Conservation (phyloP, 176 grass and related monocot genomes). For the Oryza rufipogon region DNA sequence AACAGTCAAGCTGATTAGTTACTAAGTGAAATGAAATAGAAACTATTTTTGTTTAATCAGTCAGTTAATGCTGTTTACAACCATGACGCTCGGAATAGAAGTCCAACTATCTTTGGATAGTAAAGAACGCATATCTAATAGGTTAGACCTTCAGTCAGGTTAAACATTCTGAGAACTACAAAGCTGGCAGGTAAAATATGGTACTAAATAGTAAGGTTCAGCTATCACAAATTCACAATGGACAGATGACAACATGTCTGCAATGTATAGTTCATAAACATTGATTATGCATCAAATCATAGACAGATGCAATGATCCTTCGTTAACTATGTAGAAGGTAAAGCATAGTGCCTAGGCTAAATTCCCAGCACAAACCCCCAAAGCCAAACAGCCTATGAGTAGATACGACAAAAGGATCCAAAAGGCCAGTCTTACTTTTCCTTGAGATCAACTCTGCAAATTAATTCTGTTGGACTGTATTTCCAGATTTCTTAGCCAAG, state of each 20-base stretch:
- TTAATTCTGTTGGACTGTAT: background rate
- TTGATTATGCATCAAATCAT: background rate
- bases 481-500: conserved; percentile 15
- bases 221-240: background rate
- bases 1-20: background rate
- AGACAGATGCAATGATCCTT: background rate
- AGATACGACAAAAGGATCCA: background rate
- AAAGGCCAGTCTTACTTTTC: background rate
- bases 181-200: conserved; percentile 14
- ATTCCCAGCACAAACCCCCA: conserved; percentile 1
- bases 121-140: background rate
- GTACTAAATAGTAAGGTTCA: background rate
- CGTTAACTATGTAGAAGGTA: background rate
- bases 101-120: background rate
- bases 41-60: background rate
- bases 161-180: background rate
- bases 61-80: conserved; percentile 14
- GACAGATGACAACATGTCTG: background rate
- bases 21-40: conserved; percentile 3
- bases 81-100: background rate
- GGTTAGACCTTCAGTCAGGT: conserved; percentile 7
- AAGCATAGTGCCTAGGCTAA: background rate
- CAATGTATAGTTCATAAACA: background rate
- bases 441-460: background rate
- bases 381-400: background rate